Percentiles rank a stretch among this genome's conserved stretches.
phyloP scores from a whole-genome alignment of 768 basidiomycete species.

The Kwoniella sp. region DNA sequence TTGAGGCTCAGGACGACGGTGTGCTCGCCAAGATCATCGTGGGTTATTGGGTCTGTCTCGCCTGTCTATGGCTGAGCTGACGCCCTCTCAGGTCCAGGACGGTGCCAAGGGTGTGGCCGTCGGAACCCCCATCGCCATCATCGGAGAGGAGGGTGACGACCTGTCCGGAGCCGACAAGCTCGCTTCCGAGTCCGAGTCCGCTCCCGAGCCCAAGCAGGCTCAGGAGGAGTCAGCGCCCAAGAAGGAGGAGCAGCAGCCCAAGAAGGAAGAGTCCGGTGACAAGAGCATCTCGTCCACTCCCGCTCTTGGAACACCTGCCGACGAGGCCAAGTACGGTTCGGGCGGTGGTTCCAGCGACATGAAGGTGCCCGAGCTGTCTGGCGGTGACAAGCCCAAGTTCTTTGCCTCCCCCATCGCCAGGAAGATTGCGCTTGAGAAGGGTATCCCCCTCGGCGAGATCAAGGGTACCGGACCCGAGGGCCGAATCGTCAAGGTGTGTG shows the following conservation, averaged over 20 bases:
- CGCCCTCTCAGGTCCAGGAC: constrained; percentile 60
- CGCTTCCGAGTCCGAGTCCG: constrained; percentile 58
- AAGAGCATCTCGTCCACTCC: constrained; percentile 29
- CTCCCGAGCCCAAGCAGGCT: constrained; percentile 47
- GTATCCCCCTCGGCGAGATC: constrained; percentile 80
- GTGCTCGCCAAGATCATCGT: constrained; percentile 95
- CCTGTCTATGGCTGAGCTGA: neutral
- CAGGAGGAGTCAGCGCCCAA: constrained; percentile 52
- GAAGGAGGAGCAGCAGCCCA: constrained; percentile 48
- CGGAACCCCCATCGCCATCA: constrained; percentile 81
- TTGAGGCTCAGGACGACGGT: constrained; percentile 97
- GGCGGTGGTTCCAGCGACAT: constrained; percentile 33
- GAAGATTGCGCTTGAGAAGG: constrained; percentile 90
- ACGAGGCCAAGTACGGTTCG: constrained; percentile 56
- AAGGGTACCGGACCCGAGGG: constrained; percentile 93
- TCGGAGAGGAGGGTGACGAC: constrained; percentile 94
- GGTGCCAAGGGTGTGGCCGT: constrained; percentile 84
- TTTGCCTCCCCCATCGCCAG: constrained; percentile 95
- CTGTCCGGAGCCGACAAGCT: constrained; percentile 72
- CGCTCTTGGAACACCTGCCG: constrained; percentile 54
- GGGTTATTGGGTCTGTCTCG: constrained; percentile 48
- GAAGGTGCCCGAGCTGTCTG: constrained; percentile 35
- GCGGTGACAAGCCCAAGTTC: constrained; percentile 53
- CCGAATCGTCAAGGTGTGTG: constrained; percentile 74
- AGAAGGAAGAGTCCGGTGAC: constrained; percentile 56